Base-by-base conservation (phyloP, 129 eudicot species). In the Artemisia annua region DNA sequence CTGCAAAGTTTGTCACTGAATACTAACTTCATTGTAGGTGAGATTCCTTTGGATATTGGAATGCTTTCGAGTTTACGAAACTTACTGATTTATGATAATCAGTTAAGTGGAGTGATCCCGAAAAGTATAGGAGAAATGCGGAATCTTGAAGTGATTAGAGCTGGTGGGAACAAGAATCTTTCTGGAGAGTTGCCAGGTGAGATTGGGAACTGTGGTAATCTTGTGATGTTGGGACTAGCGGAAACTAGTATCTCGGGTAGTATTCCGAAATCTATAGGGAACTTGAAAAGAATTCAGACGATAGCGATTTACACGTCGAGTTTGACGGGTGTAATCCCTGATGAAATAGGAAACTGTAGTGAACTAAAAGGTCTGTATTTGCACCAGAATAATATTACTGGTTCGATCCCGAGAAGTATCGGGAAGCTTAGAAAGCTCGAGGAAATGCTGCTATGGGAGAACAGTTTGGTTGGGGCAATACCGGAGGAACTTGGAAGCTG, bases 111-210 rank as follows among this genome's bases (percentile, higher is more conserved):
- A 22, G 97, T 74, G 67, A 86, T 95, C 69, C 99, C 97, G 2
- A 80, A 51, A 76, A 81, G 89, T 43, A 88, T 95, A 4, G 97
- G 99, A 4, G 71, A 72, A 3, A 24, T 95, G 80, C 50, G 39
- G 51, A 83, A 75, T n/a, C 90, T 95, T 69, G 87, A 90, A 74
- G 75, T 78, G 28, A 76, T 90, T 58, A 79, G 99, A 55, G 97
- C 93, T 7, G 99, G 99, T 16, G 99, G 99, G 44, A 95, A 95
- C 75, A 87, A 83, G 72, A 81, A 95, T 83, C 90, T 95, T 52
- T 82, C 77, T 52, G 97, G 99, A 7, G 87, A 83, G 80, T 62
- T 95, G 66, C 99, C 99, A 3, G 32, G 11, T 43, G 96, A 90
- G 81, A 88, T 90, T 75, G 99, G 99, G 18, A 86, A 86, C 26